Evolutionary conservation across 2,329 filamentous ascomycete species (phyloP).

Genomic region (Orbilia blumenaviensis): DNA sequence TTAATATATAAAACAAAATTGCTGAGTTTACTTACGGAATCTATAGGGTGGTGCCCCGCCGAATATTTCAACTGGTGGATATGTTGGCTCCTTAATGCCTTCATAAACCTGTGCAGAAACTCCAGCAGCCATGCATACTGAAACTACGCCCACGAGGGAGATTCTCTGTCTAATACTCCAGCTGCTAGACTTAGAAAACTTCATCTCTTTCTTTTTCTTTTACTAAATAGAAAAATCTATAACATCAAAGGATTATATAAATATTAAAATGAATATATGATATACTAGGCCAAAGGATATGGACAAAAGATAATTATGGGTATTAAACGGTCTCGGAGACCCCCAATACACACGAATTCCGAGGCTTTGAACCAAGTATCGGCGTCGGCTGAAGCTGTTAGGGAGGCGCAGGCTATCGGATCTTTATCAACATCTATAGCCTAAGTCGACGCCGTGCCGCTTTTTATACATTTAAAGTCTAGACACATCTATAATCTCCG

Average conservation of each 20-base stretch:
- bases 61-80: constrained; percentile 11
- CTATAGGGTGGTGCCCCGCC: background rate
- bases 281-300: too few species aligned
- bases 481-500: background rate
- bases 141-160: background rate
- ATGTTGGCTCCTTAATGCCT: background rate
- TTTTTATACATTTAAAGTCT: background rate
- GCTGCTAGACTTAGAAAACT: too few species aligned
- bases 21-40: constrained; percentile 2
- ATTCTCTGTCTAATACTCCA: too few species aligned
- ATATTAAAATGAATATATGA: too few species aligned
- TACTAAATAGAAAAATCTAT: too few species aligned
- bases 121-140: background rate
- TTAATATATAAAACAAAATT: too few species aligned
- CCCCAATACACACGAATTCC: background rate
- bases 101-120: background rate
- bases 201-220: too few species aligned
- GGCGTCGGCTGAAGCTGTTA: background rate
- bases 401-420: background rate
- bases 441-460: background rate
- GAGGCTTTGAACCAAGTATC: background rate
- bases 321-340: too few species aligned
- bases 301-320: too few species aligned
- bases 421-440: background rate
- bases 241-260: too few species aligned